phyloP scores from a whole-genome alignment of 2,329 filamentous ascomycete genomes.

The Colletotrichum caudatum region DNA sequence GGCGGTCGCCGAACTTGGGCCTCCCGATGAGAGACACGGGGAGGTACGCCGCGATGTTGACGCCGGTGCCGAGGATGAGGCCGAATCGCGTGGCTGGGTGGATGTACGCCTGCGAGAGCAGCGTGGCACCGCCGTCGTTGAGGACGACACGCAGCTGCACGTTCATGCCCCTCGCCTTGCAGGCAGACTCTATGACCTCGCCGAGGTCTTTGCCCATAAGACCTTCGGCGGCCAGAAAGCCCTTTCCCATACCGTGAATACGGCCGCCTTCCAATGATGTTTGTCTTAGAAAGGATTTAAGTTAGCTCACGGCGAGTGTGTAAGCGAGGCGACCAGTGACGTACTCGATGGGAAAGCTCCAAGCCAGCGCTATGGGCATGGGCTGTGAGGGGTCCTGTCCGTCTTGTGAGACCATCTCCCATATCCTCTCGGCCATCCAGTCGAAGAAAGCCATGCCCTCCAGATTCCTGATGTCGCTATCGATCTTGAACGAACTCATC shows the following conservation, averaged over 20 bases:
- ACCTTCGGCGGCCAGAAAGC: constrained; percentile 69
- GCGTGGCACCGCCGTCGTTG: constrained; percentile 76
- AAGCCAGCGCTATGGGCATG: constrained; percentile 71
- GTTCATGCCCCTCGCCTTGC: constrained; percentile 61
- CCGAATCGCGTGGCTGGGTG: constrained; percentile 70
- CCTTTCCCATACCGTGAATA: constrained; percentile 74
- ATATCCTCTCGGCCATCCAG: constrained; percentile 74
- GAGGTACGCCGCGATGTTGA: constrained; percentile 74
- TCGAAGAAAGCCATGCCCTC: constrained; percentile 73
- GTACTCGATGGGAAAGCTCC: constrained; percentile 79
- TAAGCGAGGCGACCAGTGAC: constrained; percentile 47
- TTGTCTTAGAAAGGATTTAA: constrained; percentile 62
- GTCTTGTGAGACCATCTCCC: constrained; percentile 63
- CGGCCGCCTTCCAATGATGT: constrained; percentile 71
- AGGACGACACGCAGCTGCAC: constrained; percentile 71
- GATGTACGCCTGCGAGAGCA: constrained; percentile 73
- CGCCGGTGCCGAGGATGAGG: constrained; percentile 75
- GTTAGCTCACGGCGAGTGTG: constrained; percentile 25
- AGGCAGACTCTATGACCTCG: constrained; percentile 67
- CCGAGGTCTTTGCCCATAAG: constrained; percentile 71
- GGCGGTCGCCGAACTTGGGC: constrained; percentile 68
- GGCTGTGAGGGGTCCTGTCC: constrained; percentile 55
- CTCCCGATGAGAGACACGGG: constrained; percentile 67
- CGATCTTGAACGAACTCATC: constrained; percentile 69
- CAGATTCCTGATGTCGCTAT: constrained; percentile 65